These are phyloP conservation scores for Hsuehochloa calcarea DNA, from an alignment of 176 grass and related monocot genomes.

Conservation along the genomic window DNA sequence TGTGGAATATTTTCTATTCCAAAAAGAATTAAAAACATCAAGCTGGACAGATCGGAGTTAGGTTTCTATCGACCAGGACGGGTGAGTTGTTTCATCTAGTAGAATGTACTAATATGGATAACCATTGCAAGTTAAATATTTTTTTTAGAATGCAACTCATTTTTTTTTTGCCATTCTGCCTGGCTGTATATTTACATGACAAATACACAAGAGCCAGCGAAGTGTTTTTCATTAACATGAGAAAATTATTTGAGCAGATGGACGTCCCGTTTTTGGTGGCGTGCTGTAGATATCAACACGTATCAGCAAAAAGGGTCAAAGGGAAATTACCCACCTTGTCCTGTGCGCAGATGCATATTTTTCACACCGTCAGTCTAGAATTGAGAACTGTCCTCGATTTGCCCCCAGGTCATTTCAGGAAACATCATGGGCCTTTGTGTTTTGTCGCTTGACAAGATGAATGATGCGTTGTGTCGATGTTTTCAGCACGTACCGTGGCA, in stretches of 20 bases:
- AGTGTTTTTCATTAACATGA: not conserved
- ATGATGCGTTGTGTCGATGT: not conserved
- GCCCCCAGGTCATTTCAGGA: too few relatives aligned
- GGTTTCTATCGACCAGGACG: not conserved
- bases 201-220: not conserved
- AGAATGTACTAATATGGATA: not conserved
- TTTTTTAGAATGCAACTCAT: not conserved
- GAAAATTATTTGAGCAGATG: not conserved
- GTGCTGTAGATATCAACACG: not conserved
- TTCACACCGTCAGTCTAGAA: not conserved
- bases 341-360: not conserved
- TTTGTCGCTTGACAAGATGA: not conserved
- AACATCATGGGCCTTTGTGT: too few relatives aligned
- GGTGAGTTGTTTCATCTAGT: not conserved
- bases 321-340: not conserved
- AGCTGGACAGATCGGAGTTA: not conserved
- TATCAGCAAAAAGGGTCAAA: not conserved
- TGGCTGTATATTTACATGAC: not conserved
- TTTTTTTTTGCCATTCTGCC: not conserved
- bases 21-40: not conserved
- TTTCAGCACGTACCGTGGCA: not conserved
- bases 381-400: too few relatives aligned
- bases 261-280: too few relatives aligned
- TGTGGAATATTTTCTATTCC: not conserved
- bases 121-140: not conserved